These are phyloP conservation scores for Grifola frondosa DNA, from an alignment of 1,284 basidiomycete genomes.

Conservation along the genomic window DNA sequence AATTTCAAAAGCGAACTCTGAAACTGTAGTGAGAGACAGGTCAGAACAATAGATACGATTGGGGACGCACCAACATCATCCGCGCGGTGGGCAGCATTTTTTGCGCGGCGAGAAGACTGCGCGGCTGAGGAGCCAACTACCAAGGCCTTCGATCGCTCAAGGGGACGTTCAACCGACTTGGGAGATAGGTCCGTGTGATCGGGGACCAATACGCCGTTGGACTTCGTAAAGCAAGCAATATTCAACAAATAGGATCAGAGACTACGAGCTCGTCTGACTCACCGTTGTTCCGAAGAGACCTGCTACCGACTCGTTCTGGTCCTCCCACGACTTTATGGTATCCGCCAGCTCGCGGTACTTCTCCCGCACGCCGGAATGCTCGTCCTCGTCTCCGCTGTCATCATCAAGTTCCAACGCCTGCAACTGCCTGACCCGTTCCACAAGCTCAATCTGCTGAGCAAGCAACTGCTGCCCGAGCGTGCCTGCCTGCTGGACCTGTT, in stretches of 20 bases:
- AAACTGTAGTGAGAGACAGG: constrained; percentile 10
- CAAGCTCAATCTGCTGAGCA: constrained; percentile 87
- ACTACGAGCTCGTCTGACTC: constrained; percentile 30
- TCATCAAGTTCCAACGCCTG: constrained; percentile 64
- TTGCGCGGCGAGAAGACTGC: constrained; percentile 74
- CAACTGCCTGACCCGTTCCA: constrained; percentile 80
- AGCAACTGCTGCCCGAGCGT: constrained; percentile 89
- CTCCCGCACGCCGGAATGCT: constrained; percentile 54
- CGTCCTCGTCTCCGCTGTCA: constrained; percentile 58
- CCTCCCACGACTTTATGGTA: constrained; percentile 78
- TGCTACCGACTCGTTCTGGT: constrained; percentile 79
- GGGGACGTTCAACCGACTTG: constrained; percentile 41
- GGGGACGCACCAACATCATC: constrained; percentile 74
- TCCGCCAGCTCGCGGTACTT: constrained; percentile 78
- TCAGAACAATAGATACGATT: neutral
- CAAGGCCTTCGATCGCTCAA: constrained; percentile 41
- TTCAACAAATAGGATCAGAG: constrained; percentile 1
- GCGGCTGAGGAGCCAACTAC: constrained; percentile 56
- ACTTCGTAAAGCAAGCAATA: no score
- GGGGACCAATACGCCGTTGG: no score
- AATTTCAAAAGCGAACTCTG: constrained; percentile 95
- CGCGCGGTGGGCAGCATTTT: constrained; percentile 82
- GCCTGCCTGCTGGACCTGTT: constrained; percentile 88
- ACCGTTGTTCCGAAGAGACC: constrained; percentile 71
- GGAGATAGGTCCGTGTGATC: constrained; percentile 40